phyloP scores from a whole-genome alignment of 305 asterid genomes.

The Fraxinus albicans region DNA sequence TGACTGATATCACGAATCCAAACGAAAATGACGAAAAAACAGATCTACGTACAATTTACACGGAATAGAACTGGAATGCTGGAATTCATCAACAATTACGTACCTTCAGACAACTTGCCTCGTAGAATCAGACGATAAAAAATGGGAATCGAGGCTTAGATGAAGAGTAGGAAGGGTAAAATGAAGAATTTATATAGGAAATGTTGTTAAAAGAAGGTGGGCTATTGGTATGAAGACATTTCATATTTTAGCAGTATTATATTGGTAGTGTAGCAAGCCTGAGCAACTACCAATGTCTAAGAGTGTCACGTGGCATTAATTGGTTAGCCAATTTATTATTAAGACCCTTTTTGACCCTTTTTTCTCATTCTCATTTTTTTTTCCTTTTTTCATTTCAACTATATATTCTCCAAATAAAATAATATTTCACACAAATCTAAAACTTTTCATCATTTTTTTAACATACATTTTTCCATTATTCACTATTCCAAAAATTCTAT shows the following conservation, averaged over 20 bases:
- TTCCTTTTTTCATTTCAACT: too few species aligned
- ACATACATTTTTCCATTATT: too few species aligned
- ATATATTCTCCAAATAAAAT: too few species aligned
- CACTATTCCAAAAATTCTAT: too few species aligned
- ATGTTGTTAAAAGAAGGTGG: slow-evolving; percentile 33
- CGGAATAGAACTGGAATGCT: background rate
- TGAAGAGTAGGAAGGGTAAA: slow-evolving; percentile 21
- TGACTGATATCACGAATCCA: slow-evolving; percentile 31
- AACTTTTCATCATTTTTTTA: too few species aligned
- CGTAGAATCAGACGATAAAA: slow-evolving; percentile 13
- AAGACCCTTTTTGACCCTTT: background rate
- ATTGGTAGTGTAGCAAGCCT: background rate
- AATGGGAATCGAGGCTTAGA: slow-evolving; percentile 22
- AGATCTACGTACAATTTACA: slow-evolving; percentile 31
- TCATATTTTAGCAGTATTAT: background rate
- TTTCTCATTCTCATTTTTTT: too few species aligned
- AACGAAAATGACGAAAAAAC: slow-evolving; percentile 12
- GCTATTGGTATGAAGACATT: slow-evolving; percentile 1
- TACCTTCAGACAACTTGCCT: slow-evolving; percentile 32
- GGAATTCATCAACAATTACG: slow-evolving; percentile 32
- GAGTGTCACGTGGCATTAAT: slow-evolving; percentile 29
- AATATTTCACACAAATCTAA: too few species aligned
- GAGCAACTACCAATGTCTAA: background rate
- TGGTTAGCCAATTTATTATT: slow-evolving; percentile 2
- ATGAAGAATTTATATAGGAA: background rate